Conservation (phyloP, 108 stramenopile genomes). For the Cyclostephanos tholiformis region DNA sequence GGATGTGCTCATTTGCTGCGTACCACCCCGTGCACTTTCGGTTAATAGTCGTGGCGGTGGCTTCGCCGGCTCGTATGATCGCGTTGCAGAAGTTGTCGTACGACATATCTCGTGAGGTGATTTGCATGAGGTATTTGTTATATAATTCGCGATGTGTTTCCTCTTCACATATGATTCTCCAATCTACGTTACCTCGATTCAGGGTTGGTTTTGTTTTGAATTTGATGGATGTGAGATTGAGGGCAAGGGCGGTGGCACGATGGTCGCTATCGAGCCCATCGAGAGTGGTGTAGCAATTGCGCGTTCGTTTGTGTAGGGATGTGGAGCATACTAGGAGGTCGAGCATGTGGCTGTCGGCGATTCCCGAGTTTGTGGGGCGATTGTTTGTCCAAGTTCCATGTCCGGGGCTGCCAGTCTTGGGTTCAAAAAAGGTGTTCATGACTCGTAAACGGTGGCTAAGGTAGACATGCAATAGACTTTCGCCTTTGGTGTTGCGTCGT, state of each 20-base stretch:
- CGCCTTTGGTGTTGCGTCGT: not conserved
- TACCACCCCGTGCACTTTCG: not conserved
- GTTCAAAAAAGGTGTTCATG: constrained; percentile 5
- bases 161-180: not conserved
- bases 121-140: not conserved
- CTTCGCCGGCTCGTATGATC: not conserved
- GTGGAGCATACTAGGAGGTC: not conserved
- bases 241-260: not conserved
- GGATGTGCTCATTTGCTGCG: not conserved
- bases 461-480: not conserved
- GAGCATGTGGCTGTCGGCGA: not conserved
- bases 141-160: not conserved
- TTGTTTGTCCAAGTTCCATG: not conserved
- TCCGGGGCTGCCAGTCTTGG: not conserved
- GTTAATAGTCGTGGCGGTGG: not conserved
- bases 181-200: not conserved
- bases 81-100: not conserved
- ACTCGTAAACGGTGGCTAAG: not conserved
- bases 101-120: not conserved
- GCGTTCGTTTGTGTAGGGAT: not conserved
- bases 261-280: not conserved
- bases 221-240: not conserved
- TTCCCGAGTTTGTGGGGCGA: not conserved
- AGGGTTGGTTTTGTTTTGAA: not conserved
- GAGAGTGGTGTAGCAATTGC: not conserved